Base-by-base conservation (phyloP, 2,329 filamentous ascomycete species). In the Ophiostoma populinum region DNA sequence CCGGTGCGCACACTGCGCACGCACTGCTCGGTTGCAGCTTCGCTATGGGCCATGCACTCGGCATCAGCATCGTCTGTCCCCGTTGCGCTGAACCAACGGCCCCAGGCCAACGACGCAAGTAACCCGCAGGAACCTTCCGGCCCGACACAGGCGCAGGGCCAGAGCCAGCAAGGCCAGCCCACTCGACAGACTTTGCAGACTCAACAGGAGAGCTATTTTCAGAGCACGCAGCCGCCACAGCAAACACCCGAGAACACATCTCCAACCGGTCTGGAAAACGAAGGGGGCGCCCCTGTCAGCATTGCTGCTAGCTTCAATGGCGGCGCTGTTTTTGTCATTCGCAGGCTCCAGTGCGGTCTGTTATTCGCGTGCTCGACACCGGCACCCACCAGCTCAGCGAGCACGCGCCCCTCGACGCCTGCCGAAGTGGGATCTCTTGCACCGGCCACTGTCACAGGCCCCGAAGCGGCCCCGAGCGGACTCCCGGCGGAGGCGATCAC, bases 1-100 rank as follows among this genome's bases (percentile, higher is more conserved):
- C 57, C 70, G 32, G 67, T 72, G 44, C 56, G 63, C 40, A 56
- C 62, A 15, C 63, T 77, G 25, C 70, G 72, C 46, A 70, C 67
- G 8, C 70, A 75, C 50, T 68, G 67, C 45, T 75, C 71, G 39
- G 67, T 76, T 40, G 72, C 72, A 27, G 67, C 69, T 39, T 71
- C 66, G 6, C 62, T 76, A 15, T 72, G 70, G 58, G 57, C 62
- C 15, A 62, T 74, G 28, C 71, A 76, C 51, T 58, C 63, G 26
- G 55, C 57, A 17, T 55, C 58, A 10, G 56, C 56, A 19, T 35
- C 58, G 24, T 38, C 42, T 1, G 55, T 57, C 10, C 38, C 36
- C 42, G 49, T 44, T 46, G 50, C 32, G 46, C 48, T 41, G 26
- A 36, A 35, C 15, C 32, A 41, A 31, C 18, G n/a, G 13, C 30